Base-by-base conservation (phyloP, 768 basidiomycete genomes). In the Megacollybia marginata region DNA sequence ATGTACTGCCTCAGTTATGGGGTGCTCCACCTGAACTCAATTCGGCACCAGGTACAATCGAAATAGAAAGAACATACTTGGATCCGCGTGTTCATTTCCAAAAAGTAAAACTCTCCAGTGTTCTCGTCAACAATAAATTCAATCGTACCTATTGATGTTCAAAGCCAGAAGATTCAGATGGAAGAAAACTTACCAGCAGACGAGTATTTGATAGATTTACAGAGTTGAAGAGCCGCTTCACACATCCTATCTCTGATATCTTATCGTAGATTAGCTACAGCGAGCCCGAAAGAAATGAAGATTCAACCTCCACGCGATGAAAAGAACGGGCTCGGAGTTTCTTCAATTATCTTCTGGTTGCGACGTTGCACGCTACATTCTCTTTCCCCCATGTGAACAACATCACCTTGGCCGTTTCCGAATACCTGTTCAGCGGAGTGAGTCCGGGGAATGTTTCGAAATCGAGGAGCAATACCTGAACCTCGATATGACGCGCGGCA, bases 311-410 rank as follows among this genome's bases (percentile, higher is more conserved):
- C 69, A 59, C 71, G 65, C 2, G 56, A 48, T 1, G 60, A 47
- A 36, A 80, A 67, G 57, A 82, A 84, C 1, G 83, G 80, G 54
- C 80, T 82, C 0, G 81, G 80, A 4, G 76, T 72, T 56, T 87
- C 85, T 54, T 88, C 85, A 19, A 88, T 76, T 2, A 88, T 73
- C 59, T 88, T 88, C 60, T 88, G 85, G 54, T 85, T 80, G 31
- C 84, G 65, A 31, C 85, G 68, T 57, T 88, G 85, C 9, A 83
- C 63, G 44, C 80, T 83, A 55, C 85, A 85, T 59, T 88, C 85
- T 12, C 85, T 71, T 58, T 86, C 84, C 34, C 80, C 79, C 69
- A 84, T 75, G 54, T 84, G 80, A 5, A 84, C 65, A 10, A 76
- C 78, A 42, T 76, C 65, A 3, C 79, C 80, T 0, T 61, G 36